A percentile compares a stretch with the other conserved stretches of the same genome.
Evolutionary conservation across 176 grass and related monocot species (phyloP).

Genomic region (Oryza punctata): DNA sequence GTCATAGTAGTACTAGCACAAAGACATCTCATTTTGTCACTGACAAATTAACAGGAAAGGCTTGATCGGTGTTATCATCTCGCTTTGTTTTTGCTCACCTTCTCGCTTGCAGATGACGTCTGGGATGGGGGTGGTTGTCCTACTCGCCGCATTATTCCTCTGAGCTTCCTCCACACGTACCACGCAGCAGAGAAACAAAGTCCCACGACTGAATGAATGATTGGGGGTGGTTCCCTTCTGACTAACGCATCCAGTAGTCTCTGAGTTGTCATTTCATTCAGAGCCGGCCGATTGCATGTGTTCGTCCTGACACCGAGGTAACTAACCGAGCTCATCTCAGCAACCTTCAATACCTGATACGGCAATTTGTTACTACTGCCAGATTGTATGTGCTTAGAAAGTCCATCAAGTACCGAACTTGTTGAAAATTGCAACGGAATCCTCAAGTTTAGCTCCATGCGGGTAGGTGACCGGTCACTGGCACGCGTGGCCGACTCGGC

Average conservation of each 20-base stretch:
- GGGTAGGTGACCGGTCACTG: constrained; percentile 30
- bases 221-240: constrained; percentile 31
- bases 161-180: constrained; percentile 61
- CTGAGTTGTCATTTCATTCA: constrained; percentile 35
- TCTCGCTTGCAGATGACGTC: constrained; percentile 59
- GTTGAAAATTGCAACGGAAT: neutral
- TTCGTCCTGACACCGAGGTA: constrained; percentile 31
- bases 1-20: neutral
- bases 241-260: constrained; percentile 32
- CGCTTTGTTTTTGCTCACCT: neutral
- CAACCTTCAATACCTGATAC: neutral
- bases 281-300: neutral
- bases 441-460: neutral
- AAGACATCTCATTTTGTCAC: neutral
- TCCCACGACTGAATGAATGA: constrained; percentile 35
- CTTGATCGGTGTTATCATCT: neutral
- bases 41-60: constrained; percentile 19
- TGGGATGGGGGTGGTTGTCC: constrained; percentile 51
- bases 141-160: constrained; percentile 63
- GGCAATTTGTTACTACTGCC: neutral
- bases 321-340: neutral
- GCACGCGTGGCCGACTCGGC: neutral
- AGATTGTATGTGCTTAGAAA: neutral
- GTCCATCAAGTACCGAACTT: neutral
- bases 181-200: neutral